Conservation (phyloP, 2,329 filamentous ascomycete species). For the Paecilomyces dactylethromorphus region DNA sequence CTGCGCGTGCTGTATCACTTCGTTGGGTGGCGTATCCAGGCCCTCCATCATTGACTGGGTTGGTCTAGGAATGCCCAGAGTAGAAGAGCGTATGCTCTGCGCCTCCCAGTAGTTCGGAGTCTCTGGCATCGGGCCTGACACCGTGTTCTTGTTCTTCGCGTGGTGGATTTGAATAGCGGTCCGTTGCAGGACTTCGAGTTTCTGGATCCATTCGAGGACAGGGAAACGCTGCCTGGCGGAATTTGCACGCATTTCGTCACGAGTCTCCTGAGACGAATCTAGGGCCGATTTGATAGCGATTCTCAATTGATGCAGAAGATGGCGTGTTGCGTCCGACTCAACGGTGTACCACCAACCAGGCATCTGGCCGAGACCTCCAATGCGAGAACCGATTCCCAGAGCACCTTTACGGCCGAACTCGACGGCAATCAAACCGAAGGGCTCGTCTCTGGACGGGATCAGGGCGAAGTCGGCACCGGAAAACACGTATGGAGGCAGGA, state of each 20-base stretch:
- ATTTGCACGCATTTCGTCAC: constrained; percentile 52
- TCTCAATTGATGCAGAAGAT: constrained; percentile 41
- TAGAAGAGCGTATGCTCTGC: constrained; percentile 3
- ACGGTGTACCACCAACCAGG: constrained; percentile 60
- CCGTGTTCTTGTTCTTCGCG: constrained; percentile 16
- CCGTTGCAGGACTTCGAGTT: constrained; percentile 50
- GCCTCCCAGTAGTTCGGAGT: constrained; percentile 7
- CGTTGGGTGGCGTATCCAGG: not conserved
- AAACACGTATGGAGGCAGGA: constrained; percentile 55
- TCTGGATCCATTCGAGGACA: constrained; percentile 29
- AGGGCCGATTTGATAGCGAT: constrained; percentile 45
- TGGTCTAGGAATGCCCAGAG: not conserved
- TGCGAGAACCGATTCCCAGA: constrained; percentile 53
- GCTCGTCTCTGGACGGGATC: constrained; percentile 60
- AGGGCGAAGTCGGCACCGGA: constrained; percentile 56
- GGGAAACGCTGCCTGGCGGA: constrained; percentile 54
- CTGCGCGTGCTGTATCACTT: not conserved
- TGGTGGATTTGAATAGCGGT: constrained; percentile 48
- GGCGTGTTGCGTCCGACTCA: constrained; percentile 52
- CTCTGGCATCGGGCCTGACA: not conserved
- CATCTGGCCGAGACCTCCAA: constrained; percentile 57
- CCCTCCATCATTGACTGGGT: not conserved
- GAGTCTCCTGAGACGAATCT: constrained; percentile 44
- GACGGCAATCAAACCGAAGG: constrained; percentile 57
- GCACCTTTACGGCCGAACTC: constrained; percentile 58